Base-by-base conservation (phyloP, 306 rosid species). In the Prunus kanzakura region DNA sequence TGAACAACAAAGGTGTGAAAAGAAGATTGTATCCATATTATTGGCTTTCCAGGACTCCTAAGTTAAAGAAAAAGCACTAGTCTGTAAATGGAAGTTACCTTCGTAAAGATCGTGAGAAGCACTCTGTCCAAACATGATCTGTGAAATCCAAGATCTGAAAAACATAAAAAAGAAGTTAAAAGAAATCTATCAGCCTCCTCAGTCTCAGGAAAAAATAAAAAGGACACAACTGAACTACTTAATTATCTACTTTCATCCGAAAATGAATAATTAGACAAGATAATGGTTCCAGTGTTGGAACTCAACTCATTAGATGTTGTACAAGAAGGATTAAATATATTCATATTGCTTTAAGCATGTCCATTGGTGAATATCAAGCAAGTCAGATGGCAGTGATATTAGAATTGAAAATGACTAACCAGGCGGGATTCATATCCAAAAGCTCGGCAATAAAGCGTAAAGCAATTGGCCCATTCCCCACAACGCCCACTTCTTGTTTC, bases 391-490 rank as follows among this genome's bases (percentile, higher is more conserved):
- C 43, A 54, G 35, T 50, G 43, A 52, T 19, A 55, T n/a, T 50
- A 22, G 82, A 71, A 46, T 76, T 65, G 76, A 72, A 67, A 76
- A 75, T 43, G 63, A 87, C 95, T 86, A 71, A 90, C 97, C 93
- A 90, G 79, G 56, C 97, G 96, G 56, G 96, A 91, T 57, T 89
- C 96, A 82, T 84, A 94, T 83, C 98, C 98, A 78, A 91, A 94
- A 82, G 92, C 90, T 77, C 95, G 96, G 80, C 98, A 94, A 62
- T 91, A 94, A 71, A 88, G 89, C 0, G 95, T 94, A 82, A 94
- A 94, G 89, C 98, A 94, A 77, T 94, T 91, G 78, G 97, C 97
- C 98, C 98, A 91, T 84, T 94, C 98, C 72, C 97, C 97, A 68
- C 98, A 94, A 38, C 96, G 98, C 41, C 98, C 98, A 72, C 82